Evolutionary conservation across 164 flowering plant species (phyloP), one percentile per base, ranked within the genome.

Genomic region (Vitis vinifera): DNA sequence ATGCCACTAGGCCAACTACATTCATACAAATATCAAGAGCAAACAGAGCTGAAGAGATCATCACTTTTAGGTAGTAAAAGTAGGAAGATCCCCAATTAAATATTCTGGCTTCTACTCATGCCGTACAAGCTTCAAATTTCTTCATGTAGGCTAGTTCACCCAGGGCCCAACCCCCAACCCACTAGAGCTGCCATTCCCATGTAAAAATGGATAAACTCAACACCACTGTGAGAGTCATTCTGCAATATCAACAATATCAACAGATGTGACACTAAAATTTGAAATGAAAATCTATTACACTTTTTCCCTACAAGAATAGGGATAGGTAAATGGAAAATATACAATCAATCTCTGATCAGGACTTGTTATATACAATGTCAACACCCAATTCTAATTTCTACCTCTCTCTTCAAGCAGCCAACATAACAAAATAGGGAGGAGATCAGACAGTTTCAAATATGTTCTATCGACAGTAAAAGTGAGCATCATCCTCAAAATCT

Each of bases 401-500:
- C 6, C 65, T 13, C 59, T 57, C 73, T 55, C 62, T 19, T 75
- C 49, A 65, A 72, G 52, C 71, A 78, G 67, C 31, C 68, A 72
- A 75, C 56, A 51, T 10, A 55, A 59, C 14, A 67, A 76, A 60
- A 59, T 49, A 7, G 0, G 29, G 11, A 30, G 14, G 51, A 65
- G 14, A 57, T 30, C 50, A 62, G 71, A 51, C 15, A 37, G 68
- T 51, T 44, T 14, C 52, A 12, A 4, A 7, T 47, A 14, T 9
- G 37, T 61, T 66, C 84, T 73, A 87, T 10, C 88, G 81, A 71
- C 84, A 73, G 65, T 78, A 82, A 16, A 83, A 68, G 71, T 79
- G 71, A 61, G 88, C 92, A 29, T 89, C 89, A 31, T 89, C 94
- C 52, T 90, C 95, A 47, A 86, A 77, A 51, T 93, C 98, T 14